Evolutionary conservation across 148 eudicot genomes (phyloP).

Genomic region (Heliamphora exappendiculata): DNA sequence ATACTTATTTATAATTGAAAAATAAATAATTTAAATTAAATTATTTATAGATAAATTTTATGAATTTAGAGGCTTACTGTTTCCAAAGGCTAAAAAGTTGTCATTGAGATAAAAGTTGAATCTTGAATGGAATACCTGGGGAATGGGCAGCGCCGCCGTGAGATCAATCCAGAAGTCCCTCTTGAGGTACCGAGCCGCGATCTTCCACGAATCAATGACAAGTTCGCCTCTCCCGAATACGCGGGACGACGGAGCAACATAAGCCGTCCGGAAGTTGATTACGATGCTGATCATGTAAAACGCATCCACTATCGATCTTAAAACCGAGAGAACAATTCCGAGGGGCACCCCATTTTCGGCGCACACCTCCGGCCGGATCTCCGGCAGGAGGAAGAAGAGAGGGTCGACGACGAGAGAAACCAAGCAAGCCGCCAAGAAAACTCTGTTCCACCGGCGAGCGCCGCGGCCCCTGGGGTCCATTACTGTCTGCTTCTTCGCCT

Average conservation of each 20-base stretch:
- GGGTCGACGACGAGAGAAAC: conserved; percentile 56
- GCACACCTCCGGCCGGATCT: conserved; percentile 27
- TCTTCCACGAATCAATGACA: conserved; percentile 44
- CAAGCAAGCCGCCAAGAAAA: conserved; percentile 41
- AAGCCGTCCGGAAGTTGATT: conserved; percentile 55
- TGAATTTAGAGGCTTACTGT: too few species aligned
- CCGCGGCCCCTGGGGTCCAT: conserved; percentile 44
- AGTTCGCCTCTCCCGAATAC: conserved; percentile 74
- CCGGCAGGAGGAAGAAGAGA: conserved; percentile 54
- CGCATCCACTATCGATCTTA: conserved; percentile 43
- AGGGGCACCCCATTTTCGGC: conserved; percentile 32
- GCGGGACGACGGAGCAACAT: conserved; percentile 62
- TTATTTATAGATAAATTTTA: too few species aligned
- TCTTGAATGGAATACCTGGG: conserved; percentile 56
- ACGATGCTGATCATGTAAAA: conserved; percentile 45
- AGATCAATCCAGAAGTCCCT: conserved; percentile 46
- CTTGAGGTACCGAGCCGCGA: conserved; percentile 37
- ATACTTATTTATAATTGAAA: too few species aligned
- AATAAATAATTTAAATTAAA: too few species aligned
- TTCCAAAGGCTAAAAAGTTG: too few species aligned
- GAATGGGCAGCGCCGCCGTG: conserved; percentile 63
- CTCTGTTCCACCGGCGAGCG: conserved; percentile 36
- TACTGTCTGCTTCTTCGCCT: conserved; percentile 28
- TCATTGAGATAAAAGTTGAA: too few species aligned
- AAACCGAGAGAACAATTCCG: conserved; percentile 36